Conservation (phyloP, 768 basidiomycete genomes). For the Candolleomyces efflorescens region DNA sequence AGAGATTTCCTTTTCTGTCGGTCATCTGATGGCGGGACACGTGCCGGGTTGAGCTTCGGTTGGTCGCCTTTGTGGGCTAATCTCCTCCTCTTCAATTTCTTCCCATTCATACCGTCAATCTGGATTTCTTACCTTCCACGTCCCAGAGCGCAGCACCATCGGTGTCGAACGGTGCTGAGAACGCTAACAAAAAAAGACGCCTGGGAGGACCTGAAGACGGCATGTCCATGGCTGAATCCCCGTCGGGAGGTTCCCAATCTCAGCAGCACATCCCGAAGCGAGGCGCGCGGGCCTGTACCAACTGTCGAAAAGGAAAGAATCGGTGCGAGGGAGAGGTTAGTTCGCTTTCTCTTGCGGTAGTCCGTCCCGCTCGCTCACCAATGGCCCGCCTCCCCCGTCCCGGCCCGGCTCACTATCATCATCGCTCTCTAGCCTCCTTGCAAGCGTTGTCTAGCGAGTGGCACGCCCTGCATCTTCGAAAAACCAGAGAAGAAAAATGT, state of each 20-base stretch:
- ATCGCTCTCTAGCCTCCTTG: constrained; percentile 66
- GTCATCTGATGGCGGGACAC: constrained; percentile 29
- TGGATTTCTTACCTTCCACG: constrained; percentile 34
- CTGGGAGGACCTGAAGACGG: constrained; percentile 34
- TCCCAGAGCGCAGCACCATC: constrained; percentile 64
- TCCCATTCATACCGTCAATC: constrained; percentile 11
- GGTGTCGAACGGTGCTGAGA: constrained; percentile 51
- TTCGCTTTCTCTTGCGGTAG: constrained; percentile 25
- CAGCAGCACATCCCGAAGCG: constrained; percentile 78
- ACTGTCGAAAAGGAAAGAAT: constrained; percentile 90
- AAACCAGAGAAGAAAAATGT: constrained; percentile 86
- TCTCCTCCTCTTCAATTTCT: background rate
- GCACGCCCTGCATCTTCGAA: constrained; percentile 80
- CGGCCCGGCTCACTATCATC: constrained; percentile 57
- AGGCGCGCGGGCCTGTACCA: constrained; percentile 85
- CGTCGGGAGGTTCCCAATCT: constrained; percentile 28
- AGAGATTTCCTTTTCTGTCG: constrained; percentile 9
- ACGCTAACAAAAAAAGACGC: constrained; percentile 54
- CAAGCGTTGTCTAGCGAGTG: constrained; percentile 82
- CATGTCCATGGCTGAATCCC: constrained; percentile 28
- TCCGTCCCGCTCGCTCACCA: constrained; percentile 49
- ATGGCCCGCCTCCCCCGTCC: constrained; percentile 65
- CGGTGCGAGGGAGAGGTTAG: constrained; percentile 88
- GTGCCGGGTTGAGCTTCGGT: constrained; percentile 15
- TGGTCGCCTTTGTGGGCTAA: constrained; percentile 4